A percentile compares a stretch with the other conserved stretches of the same genome.
Conservation (phyloP, 106 monocot species). For the Apostasia ramifera region DNA sequence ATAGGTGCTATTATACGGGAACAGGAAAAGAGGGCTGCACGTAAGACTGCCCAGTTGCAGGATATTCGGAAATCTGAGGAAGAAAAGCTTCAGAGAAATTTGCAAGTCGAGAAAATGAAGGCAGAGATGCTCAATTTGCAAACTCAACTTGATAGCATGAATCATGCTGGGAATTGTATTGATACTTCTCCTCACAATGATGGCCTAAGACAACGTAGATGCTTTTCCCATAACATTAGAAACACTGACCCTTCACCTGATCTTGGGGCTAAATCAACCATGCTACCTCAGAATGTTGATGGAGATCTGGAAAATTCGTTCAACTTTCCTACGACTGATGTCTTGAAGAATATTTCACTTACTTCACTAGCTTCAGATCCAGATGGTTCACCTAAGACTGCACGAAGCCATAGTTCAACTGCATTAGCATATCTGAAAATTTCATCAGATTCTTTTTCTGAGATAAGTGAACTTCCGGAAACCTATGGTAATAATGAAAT, state of each 20-base stretch:
- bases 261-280: conserved; percentile 16
- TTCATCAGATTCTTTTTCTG: conserved; percentile 35
- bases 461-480: conserved; percentile 62
- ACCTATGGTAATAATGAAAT: conserved; percentile 13
- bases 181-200: conserved; percentile 30
- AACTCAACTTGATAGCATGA: conserved; percentile 62
- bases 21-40: conserved; percentile 88
- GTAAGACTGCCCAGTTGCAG: conserved; percentile 87
- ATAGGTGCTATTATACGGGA: conserved; percentile 88
- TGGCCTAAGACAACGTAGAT: conserved; percentile 48
- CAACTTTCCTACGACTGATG: conserved; percentile 27
- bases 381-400: conserved; percentile 30
- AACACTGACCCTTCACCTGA: conserved; percentile 5
- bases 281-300: conserved; percentile 14
- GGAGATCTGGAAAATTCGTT: conserved; percentile 26
- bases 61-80: conserved; percentile 79
- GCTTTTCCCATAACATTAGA: conserved; percentile 12
- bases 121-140: conserved; percentile 95
- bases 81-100: conserved; percentile 60
- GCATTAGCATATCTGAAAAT: conserved; percentile 32
- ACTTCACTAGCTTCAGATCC: conserved; percentile 20
- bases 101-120: conserved; percentile 98
- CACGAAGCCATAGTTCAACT: conserved; percentile 36
- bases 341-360: conserved; percentile 18
- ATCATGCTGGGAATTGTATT: conserved; percentile 24